Evolutionary conservation across 2,329 filamentous ascomycete genomes (phyloP), one percentile per base, ranked within the genome.

Genomic region (Phaeoacremonium minimum): DNA sequence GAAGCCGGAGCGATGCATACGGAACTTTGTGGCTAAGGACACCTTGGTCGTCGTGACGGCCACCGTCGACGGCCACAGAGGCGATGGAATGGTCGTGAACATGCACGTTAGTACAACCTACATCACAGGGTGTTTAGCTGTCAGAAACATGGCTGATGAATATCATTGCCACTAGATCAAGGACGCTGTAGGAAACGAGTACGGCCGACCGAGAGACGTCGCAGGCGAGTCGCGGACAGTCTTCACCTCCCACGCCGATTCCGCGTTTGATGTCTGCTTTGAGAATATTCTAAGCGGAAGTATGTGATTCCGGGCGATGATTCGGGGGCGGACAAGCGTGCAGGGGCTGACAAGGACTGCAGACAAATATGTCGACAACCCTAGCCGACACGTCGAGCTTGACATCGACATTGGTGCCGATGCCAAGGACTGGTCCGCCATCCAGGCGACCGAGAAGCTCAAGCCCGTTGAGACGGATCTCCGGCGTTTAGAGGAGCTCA

Each of bases 391-490:
- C 60, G 66, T 96, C 48, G 90, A 95, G 68, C 85, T 96, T 53
- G 90, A 95, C 64, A 85, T 96, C 59, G 90, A 96, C 63, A 95
- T 96, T 53, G 90, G 90, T 54, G 90, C 90, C 64, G 90, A 96
- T 63, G 93, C 93, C 47, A 95, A 95, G 65, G 93, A 98, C 69
- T 98, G 93, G 93, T 89, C 84, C 47, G 88, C 88, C 51, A 94
- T 97, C 60, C 89, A 96, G 68, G 88, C 88, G 40, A 86, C 83
- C 46, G 93, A 98, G 78, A 97, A 97, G 75, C 82, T 98, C 52
- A 95, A 95, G 77, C 93, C 93, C 32, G 80, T 96, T 52, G 93
- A 98, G 70, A 89, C 87, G 14, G 93, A 97, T 63, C 78, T 98
- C 56, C 83, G 90, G 55, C 82, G 89, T 50, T 86, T 97, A 56